These are phyloP conservation scores for Myrmaecium sp. DNA, from an alignment of 2,329 filamentous ascomycete species.

Conservation along the genomic window DNA sequence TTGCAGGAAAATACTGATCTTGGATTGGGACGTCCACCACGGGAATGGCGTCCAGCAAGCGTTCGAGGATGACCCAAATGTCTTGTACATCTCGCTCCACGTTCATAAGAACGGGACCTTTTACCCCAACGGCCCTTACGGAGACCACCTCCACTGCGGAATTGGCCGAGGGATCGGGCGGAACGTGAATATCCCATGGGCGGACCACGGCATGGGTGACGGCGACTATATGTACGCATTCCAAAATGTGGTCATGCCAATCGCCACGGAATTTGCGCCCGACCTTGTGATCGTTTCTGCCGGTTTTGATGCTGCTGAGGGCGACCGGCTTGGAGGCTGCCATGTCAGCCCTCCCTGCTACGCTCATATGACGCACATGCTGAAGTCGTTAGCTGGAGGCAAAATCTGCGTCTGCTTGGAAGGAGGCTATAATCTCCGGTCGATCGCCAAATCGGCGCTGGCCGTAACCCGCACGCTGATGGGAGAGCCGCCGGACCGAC, in stretches of 20 bases:
- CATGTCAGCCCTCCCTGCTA: constrained; percentile 85
- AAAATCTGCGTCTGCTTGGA: constrained; percentile 88
- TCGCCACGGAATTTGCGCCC: constrained; percentile 81
- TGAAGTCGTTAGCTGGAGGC: constrained; percentile 83
- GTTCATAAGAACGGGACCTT: constrained; percentile 72
- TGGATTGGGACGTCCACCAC: constrained; percentile 74
- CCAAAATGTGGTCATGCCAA: constrained; percentile 90
- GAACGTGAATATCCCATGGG: constrained; percentile 58
- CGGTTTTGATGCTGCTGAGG: constrained; percentile 88
- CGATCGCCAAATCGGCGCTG: constrained; percentile 82
- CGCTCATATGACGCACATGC: constrained; percentile 97
- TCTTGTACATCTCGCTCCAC: constrained; percentile 89
- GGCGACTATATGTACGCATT: constrained; percentile 95
- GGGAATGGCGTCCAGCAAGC: constrained; percentile 93
- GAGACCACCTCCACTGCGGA: constrained; percentile 43
- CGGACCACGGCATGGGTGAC: constrained; percentile 65
- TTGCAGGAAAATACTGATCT: constrained; percentile 77
- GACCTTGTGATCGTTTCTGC: constrained; percentile 91
- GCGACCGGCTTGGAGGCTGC: constrained; percentile 83
- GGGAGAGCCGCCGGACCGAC: constrained; percentile 69
- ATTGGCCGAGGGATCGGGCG: constrained; percentile 39
- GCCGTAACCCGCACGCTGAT: constrained; percentile 86
- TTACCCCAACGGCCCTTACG: constrained; percentile 53
- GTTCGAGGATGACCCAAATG: constrained; percentile 86
- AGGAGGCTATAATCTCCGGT: constrained; percentile 84